A percentile compares a stretch with the other conserved stretches of the same genome.
Evolutionary conservation across 1,139 yeast species (phyloP).

Genomic region (Diutina ranongensis): DNA sequence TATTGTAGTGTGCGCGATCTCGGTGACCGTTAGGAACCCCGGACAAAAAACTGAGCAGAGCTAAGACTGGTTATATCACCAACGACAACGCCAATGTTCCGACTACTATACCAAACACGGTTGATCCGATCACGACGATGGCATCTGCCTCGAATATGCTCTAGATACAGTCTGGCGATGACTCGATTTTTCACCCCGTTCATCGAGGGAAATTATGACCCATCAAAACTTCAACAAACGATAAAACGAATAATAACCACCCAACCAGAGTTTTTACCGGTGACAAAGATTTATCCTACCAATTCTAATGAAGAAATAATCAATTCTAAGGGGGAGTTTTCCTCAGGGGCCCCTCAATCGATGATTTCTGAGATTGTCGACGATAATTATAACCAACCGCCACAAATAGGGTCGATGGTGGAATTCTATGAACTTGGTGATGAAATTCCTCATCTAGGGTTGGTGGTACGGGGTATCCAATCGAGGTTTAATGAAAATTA

Average conservation of each 20-base stretch:
- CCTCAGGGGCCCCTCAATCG: conserved; percentile 3
- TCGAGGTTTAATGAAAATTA: conserved; percentile 24
- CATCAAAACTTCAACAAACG: background rate
- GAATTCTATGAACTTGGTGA: conserved; percentile 15
- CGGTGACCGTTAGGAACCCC: background rate
- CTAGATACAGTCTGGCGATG: background rate
- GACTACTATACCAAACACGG: too few relatives aligned
- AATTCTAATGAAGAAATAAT: conserved; percentile 10
- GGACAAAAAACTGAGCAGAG: background rate
- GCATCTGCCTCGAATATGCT: background rate
- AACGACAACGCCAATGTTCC: too few relatives aligned
- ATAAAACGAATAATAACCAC: background rate
- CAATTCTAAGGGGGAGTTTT: background rate
- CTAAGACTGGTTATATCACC: too few relatives aligned
- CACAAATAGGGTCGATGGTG: conserved; percentile 24
- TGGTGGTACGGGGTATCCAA: conserved; percentile 20
- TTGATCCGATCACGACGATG: background rate
- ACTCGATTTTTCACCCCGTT: background rate
- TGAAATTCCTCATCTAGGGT: conserved; percentile 15
- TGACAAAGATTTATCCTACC: conserved; percentile 7
- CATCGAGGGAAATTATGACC: background rate
- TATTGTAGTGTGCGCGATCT: too few relatives aligned
- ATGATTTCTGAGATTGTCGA: conserved; percentile 11
- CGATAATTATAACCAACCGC: conserved; percentile 14
- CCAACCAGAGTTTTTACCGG: conserved; percentile 7